phyloP scores from a whole-genome alignment of 805 yeast species.

The Wickerhamomyces bovis region DNA sequence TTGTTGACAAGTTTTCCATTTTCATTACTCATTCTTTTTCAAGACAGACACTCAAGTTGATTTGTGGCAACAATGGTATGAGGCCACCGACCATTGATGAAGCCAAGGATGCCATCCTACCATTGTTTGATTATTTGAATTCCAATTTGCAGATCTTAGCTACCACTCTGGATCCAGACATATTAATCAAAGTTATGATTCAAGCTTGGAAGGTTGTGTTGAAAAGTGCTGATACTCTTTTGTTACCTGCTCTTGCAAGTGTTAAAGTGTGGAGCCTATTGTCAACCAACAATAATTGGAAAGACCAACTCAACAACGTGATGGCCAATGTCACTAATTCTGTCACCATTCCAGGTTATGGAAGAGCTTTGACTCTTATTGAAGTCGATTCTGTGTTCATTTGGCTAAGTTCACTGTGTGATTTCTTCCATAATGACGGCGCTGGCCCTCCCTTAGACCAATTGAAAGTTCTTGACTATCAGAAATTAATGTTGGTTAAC shows the following conservation, averaged over 20 bases:
- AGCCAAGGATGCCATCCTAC: constrained; percentile 60
- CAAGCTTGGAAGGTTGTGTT: constrained; percentile 79
- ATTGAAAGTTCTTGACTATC: constrained; percentile 57
- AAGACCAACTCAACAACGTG: constrained; percentile 38
- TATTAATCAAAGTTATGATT: constrained; percentile 59
- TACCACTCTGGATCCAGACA: constrained; percentile 44
- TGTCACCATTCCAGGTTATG: constrained; percentile 37
- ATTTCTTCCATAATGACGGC: constrained; percentile 75
- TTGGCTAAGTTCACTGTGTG: constrained; percentile 67
- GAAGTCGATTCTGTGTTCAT: constrained; percentile 65
- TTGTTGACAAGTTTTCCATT: constrained; percentile 68
- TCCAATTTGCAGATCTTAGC: constrained; percentile 62
- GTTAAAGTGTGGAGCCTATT: constrained; percentile 24
- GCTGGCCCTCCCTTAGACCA: constrained; percentile 70
- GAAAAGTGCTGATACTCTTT: constrained; percentile 57
- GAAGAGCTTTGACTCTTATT: constrained; percentile 45
- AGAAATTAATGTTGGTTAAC: constrained; percentile 56
- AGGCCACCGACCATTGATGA: constrained; percentile 38
- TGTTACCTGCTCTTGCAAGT: constrained; percentile 65
- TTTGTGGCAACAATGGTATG: constrained; percentile 47
- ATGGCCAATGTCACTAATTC: constrained; percentile 42
- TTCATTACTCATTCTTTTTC: constrained; percentile 57
- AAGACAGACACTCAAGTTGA: constrained; percentile 45
- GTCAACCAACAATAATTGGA: constrained; percentile 33
- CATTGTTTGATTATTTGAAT: constrained; percentile 70